These are phyloP conservation scores for Penicillium vulpinum DNA, from an alignment of 2,329 filamentous ascomycete genomes.

Conservation along the genomic window DNA sequence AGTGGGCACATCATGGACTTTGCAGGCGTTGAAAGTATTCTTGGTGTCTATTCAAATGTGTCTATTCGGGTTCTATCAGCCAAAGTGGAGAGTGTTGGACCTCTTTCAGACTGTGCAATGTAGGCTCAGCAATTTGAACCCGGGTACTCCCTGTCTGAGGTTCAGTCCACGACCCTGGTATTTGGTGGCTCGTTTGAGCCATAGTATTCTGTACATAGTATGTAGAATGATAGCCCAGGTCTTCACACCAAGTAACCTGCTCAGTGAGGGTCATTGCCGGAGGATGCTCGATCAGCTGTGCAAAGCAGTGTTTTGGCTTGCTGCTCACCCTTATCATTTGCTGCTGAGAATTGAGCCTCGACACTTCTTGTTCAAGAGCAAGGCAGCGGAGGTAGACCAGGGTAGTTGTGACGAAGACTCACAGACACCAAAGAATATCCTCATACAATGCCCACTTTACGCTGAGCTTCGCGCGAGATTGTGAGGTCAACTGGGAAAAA, in stretches of 20 bases:
- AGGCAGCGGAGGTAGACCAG: not conserved
- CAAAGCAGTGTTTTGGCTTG: not conserved
- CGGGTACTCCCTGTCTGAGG: too few species aligned
- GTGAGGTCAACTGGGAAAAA: too few species aligned
- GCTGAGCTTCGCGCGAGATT: too few species aligned
- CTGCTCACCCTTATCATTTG: not conserved
- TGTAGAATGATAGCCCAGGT: too few species aligned
- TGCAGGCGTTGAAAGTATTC: too few species aligned
- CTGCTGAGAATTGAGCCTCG: slow-evolving; percentile 4
- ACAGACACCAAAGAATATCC: slow-evolving; percentile 7
- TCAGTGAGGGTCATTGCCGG: not conserved
- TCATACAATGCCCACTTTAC: not conserved
- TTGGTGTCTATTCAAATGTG: not conserved
- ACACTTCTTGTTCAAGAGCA: slow-evolving; percentile 14
- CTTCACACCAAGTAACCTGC: not conserved
- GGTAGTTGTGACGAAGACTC: slow-evolving; percentile 7
- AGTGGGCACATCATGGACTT: too few species aligned
- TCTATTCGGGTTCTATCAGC: too few species aligned
- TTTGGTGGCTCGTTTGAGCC: not conserved
- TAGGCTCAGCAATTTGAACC: too few species aligned
- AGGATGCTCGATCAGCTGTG: not conserved
- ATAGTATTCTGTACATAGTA: too few species aligned
- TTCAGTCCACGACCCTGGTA: not conserved
- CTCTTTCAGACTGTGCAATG: not conserved
- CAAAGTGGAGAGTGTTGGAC: not conserved